phyloP scores from a whole-genome alignment of 306 rosid species.

The Aeschynomene evenia region DNA sequence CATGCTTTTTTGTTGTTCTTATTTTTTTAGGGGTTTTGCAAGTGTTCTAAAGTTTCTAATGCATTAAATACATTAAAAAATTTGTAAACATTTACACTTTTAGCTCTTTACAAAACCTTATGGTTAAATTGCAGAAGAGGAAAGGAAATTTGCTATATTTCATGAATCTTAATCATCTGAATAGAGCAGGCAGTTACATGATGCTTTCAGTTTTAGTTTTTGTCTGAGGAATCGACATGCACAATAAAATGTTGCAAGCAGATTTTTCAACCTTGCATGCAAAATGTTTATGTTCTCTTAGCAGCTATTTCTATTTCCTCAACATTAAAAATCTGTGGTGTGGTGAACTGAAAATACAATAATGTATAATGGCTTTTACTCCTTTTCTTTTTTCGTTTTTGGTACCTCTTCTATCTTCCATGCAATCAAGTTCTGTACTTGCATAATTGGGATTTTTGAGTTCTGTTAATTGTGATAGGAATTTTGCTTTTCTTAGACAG shows the following conservation, averaged over 20 bases:
- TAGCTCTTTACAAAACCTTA: too few species aligned
- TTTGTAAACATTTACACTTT: too few species aligned
- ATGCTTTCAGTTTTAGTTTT: conserved; percentile 14
- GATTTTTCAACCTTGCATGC: conserved; percentile 6
- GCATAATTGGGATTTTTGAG: not conserved
- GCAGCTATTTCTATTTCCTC: not conserved
- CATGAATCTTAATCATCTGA: not conserved
- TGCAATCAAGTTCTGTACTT: not conserved
- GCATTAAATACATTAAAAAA: too few species aligned
- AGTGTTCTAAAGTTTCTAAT: too few species aligned
- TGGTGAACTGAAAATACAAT: conserved; percentile 6
- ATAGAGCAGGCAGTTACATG: not conserved
- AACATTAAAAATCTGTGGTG: not conserved
- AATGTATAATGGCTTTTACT: not conserved
- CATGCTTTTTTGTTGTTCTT: too few species aligned
- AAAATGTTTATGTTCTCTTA: not conserved
- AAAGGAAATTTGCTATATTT: conserved; percentile 3
- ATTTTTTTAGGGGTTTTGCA: too few species aligned
- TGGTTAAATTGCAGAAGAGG: not conserved
- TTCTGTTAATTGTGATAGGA: not conserved
- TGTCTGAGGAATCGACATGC: conserved; percentile 8
- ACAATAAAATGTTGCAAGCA: not conserved
- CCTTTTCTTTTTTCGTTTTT: too few species aligned
- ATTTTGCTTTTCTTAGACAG: not conserved
- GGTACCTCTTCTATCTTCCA: not conserved